Evolutionary conservation across 305 asterid genomes (phyloP).

Genomic region (Petunia hybrid): DNA sequence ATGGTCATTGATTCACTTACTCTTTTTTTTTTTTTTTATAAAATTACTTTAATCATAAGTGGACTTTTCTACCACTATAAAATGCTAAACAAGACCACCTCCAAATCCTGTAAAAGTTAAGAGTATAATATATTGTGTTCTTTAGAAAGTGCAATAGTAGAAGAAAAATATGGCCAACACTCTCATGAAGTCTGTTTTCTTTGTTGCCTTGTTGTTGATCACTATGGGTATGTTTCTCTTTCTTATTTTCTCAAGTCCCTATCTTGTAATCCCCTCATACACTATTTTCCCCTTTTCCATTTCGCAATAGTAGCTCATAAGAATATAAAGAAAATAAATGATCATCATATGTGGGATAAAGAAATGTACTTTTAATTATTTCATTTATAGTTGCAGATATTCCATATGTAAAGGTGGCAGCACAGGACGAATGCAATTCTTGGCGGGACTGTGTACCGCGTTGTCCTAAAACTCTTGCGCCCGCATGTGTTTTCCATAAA

Average conservation of each 20-base stretch:
- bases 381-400: conserved; percentile 10
- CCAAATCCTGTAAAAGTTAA: neutral
- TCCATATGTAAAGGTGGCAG: neutral
- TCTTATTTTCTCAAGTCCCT: neutral
- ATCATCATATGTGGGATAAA: neutral
- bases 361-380: neutral
- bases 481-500: conserved; percentile 5
- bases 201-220: neutral
- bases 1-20: neutral
- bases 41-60: neutral
- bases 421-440: neutral
- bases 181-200: conserved; percentile 3
- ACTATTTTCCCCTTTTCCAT: neutral
- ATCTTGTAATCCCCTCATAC: neutral
- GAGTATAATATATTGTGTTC: neutral
- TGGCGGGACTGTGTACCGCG: neutral
- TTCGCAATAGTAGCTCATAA: neutral
- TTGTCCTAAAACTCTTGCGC: neutral
- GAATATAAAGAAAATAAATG: neutral
- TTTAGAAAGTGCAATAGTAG: neutral
- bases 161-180: neutral
- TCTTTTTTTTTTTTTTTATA: neutral
- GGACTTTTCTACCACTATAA: neutral
- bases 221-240: neutral
- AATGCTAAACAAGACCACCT: neutral